These are phyloP conservation scores for Centella asiatica DNA, from an alignment of 129 eudicot genomes.

Conservation along the genomic window DNA sequence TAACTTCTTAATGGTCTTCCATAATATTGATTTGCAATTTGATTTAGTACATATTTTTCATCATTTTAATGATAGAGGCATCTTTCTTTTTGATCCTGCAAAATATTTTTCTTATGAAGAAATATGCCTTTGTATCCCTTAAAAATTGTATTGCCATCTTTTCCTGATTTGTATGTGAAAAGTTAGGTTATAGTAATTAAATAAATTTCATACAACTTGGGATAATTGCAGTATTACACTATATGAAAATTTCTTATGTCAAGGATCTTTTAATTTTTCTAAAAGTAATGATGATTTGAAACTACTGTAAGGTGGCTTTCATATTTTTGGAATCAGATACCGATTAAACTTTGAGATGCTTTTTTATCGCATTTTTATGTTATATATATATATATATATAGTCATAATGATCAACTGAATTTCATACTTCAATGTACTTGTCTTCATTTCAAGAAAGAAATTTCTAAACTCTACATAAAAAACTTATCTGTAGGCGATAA, in stretches of 20 bases:
- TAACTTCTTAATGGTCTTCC: background rate
- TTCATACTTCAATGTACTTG: no score
- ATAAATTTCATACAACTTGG: background rate
- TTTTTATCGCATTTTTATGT: background rate
- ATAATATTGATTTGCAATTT: no score
- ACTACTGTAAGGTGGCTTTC: background rate
- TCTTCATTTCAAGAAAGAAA: no score
- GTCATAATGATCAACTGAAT: no score
- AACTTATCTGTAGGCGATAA: conserved; percentile 24
- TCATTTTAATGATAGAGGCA: no score
- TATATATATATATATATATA: no score
- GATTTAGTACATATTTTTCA: no score
- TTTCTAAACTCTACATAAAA: background rate
- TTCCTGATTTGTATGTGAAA: background rate
- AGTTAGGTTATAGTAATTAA: background rate
- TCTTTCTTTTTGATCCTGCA: background rate
- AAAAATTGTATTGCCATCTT: background rate
- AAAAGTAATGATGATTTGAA: background rate
- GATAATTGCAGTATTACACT: background rate
- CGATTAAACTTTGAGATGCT: background rate
- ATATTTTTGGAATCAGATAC: background rate
- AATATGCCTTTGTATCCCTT: background rate
- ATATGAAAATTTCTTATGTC: background rate
- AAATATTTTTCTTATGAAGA: background rate
- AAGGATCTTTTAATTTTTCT: background rate